These are phyloP conservation scores for Terana coerulea DNA, from an alignment of 768 basidiomycete species.

Conservation along the genomic window DNA sequence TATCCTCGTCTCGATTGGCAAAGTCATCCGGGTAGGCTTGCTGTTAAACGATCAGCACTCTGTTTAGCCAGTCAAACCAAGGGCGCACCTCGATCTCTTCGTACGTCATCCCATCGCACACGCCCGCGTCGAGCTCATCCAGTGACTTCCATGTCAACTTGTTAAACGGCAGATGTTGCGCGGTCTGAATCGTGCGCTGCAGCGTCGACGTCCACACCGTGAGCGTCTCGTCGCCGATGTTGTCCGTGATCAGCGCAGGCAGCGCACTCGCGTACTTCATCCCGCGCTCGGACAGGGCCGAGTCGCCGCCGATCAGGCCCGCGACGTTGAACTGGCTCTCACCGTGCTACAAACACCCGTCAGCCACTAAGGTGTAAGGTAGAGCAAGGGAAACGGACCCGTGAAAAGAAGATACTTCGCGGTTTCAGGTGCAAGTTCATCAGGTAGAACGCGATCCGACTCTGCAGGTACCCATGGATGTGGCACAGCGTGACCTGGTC, in stretches of 20 bases:
- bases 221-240: slow-evolving; percentile 83
- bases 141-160: slow-evolving; percentile 99
- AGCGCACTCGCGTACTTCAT: slow-evolving; percentile 82
- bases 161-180: slow-evolving; percentile 70
- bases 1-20: slow-evolving; percentile 97
- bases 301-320: slow-evolving; percentile 98
- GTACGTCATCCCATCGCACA: slow-evolving; percentile 99
- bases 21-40: slow-evolving; percentile 97
- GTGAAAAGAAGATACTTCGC: slow-evolving; percentile 91
- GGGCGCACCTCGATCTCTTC: slow-evolving; percentile 86
- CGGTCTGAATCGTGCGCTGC: slow-evolving; percentile 89
- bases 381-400: slow-evolving; percentile 60
- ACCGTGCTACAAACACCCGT: slow-evolving; percentile 67
- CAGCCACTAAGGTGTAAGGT: too few species aligned
- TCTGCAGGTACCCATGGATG: slow-evolving; percentile 94
- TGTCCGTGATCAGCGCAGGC: slow-evolving; percentile 83
- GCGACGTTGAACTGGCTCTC: slow-evolving; percentile 97
- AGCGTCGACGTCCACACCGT: slow-evolving; percentile 99
- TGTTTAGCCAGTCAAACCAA: neutral
- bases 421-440: slow-evolving; percentile 99
- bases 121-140: slow-evolving; percentile 97
- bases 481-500: slow-evolving; percentile 79
- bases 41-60: slow-evolving; percentile 33
- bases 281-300: slow-evolving; percentile 78
- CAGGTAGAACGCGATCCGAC: slow-evolving; percentile 95